Percentiles rank a stretch among this genome's conserved stretches.
Conservation (phyloP, 331 rosid genomes). For the Erythrophleum ivorense region DNA sequence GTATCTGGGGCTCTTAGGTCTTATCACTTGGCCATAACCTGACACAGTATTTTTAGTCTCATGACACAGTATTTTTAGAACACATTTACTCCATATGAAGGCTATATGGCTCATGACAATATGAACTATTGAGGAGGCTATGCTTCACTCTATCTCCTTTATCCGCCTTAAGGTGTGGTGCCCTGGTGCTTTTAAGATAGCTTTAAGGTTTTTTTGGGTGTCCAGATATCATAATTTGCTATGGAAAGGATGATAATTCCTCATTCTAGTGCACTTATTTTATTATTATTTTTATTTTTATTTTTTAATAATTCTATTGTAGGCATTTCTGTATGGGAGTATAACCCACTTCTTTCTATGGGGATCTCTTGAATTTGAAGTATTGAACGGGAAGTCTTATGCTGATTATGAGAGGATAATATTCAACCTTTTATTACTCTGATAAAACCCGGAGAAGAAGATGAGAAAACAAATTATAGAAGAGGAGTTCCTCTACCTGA, state of each 20-base stretch:
- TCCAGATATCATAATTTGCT: constrained; percentile 5
- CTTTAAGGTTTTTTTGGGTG: background rate
- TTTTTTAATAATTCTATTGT: constrained; percentile 8
- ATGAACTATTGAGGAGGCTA: constrained; percentile 36
- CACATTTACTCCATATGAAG: constrained; percentile 13
- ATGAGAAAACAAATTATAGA: background rate
- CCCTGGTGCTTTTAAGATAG: constrained; percentile 7
- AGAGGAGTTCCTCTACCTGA: background rate
- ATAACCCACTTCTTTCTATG: constrained; percentile 10
- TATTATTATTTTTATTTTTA: background rate
- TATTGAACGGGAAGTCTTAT: constrained; percentile 24
- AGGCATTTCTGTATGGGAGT: constrained; percentile 31
- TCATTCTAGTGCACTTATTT: constrained; percentile 1
- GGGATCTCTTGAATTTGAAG: constrained; percentile 32
- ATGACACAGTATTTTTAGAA: background rate
- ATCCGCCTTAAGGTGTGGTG: constrained; percentile 30
- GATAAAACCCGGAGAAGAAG: background rate
- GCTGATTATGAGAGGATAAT: constrained; percentile 31
- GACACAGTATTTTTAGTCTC: background rate
- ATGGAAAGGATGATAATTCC: constrained; percentile 24
- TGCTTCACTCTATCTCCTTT: constrained; percentile 29
- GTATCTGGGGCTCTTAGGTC: background rate
- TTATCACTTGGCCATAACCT: background rate
- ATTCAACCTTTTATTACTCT: constrained; percentile 26
- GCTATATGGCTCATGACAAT: constrained; percentile 36